Evolutionary conservation across 192 early-diverging fungal species (phyloP), one percentile per base, ranked within the genome.

Genomic region (Diversispora epigaea): DNA sequence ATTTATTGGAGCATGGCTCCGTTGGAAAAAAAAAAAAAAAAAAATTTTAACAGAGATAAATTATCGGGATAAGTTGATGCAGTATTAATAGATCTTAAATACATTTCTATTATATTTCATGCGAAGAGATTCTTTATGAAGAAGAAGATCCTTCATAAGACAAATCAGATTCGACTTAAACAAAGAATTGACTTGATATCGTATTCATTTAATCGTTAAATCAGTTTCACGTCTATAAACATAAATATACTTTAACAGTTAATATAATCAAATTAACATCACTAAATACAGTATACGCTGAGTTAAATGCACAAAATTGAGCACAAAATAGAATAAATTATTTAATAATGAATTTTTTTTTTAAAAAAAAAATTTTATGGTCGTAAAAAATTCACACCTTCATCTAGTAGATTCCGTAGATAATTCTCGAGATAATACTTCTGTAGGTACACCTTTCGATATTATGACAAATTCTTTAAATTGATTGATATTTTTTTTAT

Each of bases 161-260:
- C 55, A 95, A 68, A 68, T 98, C 96, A 12, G 94, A 91, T 80
- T 98, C 96, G n/a, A 94, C 86, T 9, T 11, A 93, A 82, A 81
- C 95, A 93, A 32, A 98, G 86, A 73, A 96, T 96, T 46, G 89
- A 88, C n/a, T 92, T 91, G 77, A 98, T 88, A 6, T 89, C 87
- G 12, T 80, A 69, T 10, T 79, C 80, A 41, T 80, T 83, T 73
- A 95, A 89, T 19, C 70, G 39, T 10, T 84, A 83, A 84, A 57
- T 91, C 86, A 11, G 89, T 86, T 80, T 98, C 95, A 56, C 96
- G 95, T 22, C 92, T 93, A 83, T 76, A 82, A 32, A 0, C 17
- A 32, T 17, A 47, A 17, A 55, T 43, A 72, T 19, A 73, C 17
- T 63, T 41, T 11, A 72, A 54, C n/a, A n/a, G n/a, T n/a, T n/a